Percentiles rank a stretch among this genome's conserved stretches.
phyloP scores from a whole-genome alignment of 1,284 basidiomycete genomes.

The Phlebopus sp. region DNA sequence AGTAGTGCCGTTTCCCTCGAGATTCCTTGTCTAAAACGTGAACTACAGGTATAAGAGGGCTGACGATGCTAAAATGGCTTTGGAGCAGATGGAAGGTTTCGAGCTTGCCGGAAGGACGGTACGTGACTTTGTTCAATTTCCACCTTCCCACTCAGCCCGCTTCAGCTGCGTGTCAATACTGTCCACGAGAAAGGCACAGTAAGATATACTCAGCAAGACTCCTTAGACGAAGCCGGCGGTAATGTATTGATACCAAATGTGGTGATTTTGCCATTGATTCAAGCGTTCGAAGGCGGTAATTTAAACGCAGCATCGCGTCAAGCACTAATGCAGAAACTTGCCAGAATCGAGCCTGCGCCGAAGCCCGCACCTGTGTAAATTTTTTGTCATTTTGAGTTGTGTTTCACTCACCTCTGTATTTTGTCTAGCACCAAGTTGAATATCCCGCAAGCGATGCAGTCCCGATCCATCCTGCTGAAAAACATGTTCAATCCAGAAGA shows the following conservation, averaged over 20 bases:
- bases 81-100: slow-evolving; percentile 98
- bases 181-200: slow-evolving; percentile 85
- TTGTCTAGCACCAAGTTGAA: slow-evolving; percentile 55
- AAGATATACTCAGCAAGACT: slow-evolving; percentile 72
- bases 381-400: slow-evolving; percentile 1
- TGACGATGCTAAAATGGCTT: slow-evolving; percentile 92
- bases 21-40: neutral
- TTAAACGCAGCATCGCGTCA: slow-evolving; percentile 94
- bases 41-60: slow-evolving; percentile 73
- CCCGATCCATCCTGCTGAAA: slow-evolving; percentile 81
- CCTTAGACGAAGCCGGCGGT: slow-evolving; percentile 84
- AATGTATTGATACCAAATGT: slow-evolving; percentile 8
- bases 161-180: slow-evolving; percentile 82
- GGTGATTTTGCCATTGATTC: slow-evolving; percentile 11
- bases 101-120: slow-evolving; percentile 93
- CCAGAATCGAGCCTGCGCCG: slow-evolving; percentile 75
- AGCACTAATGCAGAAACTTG: slow-evolving; percentile 99
- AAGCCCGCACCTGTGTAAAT: slow-evolving; percentile 61
- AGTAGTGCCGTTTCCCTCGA: slow-evolving; percentile 4
- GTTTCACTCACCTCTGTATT: slow-evolving; percentile 12
- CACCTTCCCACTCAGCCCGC: slow-evolving; percentile 10
- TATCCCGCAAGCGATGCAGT: slow-evolving; percentile 78
- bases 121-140: slow-evolving; percentile 28
- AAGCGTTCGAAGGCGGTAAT: slow-evolving; percentile 66
- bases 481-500: slow-evolving; percentile 98